These are phyloP conservation scores for Colletotrichum navitas DNA, from an alignment of 2,329 filamentous ascomycete genomes.

Conservation along the genomic window DNA sequence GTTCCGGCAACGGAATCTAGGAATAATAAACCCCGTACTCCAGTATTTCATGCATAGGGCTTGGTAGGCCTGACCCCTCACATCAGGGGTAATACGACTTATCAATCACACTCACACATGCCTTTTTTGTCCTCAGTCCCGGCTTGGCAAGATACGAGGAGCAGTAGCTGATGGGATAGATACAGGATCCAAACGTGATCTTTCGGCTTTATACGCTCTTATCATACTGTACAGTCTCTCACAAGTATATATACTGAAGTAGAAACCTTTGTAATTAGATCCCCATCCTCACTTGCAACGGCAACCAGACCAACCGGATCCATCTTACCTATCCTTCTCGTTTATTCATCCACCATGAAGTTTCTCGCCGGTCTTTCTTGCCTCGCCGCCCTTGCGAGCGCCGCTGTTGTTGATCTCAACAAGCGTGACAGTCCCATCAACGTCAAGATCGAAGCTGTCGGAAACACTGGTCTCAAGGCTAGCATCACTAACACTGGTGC, in stretches of 20 bases:
- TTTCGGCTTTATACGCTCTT: not conserved
- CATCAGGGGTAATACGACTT: too few species aligned
- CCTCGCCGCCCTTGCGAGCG: slow-evolving; percentile 53
- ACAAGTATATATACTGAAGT: slow-evolving; percentile 20
- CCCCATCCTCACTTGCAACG: slow-evolving; percentile 13
- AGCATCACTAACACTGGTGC: slow-evolving; percentile 66
- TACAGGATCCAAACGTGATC: too few species aligned
- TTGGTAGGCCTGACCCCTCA: not conserved
- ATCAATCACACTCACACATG: slow-evolving; percentile 4
- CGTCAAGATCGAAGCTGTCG: slow-evolving; percentile 60
- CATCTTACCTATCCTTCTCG: not conserved
- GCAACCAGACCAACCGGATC: slow-evolving; percentile 7
- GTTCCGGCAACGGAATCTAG: not conserved
- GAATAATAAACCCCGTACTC: slow-evolving; percentile 1
- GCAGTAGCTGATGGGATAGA: not conserved
- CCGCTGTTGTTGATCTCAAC: slow-evolving; percentile 50
- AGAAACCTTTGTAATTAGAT: slow-evolving; percentile 16
- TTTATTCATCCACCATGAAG: slow-evolving; percentile 52
- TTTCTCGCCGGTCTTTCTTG: slow-evolving; percentile 52
- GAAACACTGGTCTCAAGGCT: slow-evolving; percentile 67
- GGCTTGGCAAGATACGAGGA: slow-evolving; percentile 14
- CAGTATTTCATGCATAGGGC: slow-evolving; percentile 11
- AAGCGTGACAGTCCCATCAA: slow-evolving; percentile 58
- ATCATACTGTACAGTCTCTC: not conserved
- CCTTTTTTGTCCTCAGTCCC: slow-evolving; percentile 21